These are phyloP conservation scores for Paxillus involutus DNA, from an alignment of 768 basidiomycete species.

Conservation along the genomic window DNA sequence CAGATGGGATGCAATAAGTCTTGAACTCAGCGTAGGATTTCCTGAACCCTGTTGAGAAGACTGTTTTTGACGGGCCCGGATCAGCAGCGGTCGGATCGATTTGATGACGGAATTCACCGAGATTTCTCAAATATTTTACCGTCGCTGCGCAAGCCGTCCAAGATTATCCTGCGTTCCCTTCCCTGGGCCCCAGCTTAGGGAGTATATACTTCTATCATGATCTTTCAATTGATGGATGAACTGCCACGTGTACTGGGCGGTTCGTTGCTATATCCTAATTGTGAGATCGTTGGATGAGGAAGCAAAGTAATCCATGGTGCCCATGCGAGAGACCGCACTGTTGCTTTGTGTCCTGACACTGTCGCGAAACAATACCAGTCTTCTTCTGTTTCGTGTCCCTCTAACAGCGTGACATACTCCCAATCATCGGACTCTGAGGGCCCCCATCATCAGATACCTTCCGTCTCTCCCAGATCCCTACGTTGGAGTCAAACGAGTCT, in stretches of 20 bases:
- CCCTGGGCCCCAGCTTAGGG: conserved; percentile 68
- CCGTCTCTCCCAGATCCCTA: conserved; percentile 87
- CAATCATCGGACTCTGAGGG: conserved; percentile 54
- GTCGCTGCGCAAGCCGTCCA: conserved; percentile 86
- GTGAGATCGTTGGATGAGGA: conserved; percentile 87
- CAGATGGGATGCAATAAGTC: conserved; percentile 56
- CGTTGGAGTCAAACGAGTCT: conserved; percentile 90
- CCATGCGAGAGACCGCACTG: conserved; percentile 91
- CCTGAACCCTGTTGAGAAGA: conserved; percentile 6
- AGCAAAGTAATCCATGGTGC: conserved; percentile 78
- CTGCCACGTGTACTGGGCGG: no score
- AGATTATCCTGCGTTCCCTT: conserved; percentile 38
- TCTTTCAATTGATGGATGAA: conserved; percentile 55
- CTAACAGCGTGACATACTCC: conserved; percentile 85
- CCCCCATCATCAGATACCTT: conserved; percentile 39
- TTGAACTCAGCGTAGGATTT: conserved; percentile 23
- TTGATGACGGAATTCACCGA: conserved; percentile 38
- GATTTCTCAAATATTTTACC: conserved; percentile 84
- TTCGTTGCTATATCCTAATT: no score
- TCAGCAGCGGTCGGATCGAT: neutral
- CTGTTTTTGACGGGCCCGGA: conserved; percentile 10
- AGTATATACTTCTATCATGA: conserved; percentile 78
- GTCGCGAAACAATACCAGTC: conserved; percentile 92
- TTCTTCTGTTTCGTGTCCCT: conserved; percentile 96
- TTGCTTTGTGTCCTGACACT: conserved; percentile 77